Evolutionary conservation across 1,284 basidiomycete species (phyloP).

Genomic region (Ceratobasidium sp.): DNA sequence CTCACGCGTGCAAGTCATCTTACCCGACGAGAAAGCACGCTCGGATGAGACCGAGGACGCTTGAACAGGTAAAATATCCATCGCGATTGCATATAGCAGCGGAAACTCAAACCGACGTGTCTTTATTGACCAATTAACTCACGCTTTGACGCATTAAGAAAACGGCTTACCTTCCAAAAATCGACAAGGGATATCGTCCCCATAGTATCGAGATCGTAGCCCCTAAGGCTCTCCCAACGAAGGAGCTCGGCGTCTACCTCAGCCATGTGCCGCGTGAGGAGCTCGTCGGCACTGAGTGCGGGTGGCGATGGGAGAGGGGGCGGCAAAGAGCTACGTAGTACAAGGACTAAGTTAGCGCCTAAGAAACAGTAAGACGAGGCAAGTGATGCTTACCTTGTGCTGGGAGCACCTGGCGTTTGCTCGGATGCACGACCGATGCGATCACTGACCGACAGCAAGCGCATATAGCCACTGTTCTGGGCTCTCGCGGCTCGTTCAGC

Average conservation of each 20-base stretch:
- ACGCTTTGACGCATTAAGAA: not conserved
- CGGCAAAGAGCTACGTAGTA: too few species aligned
- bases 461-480: conserved; percentile 9
- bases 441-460: not conserved
- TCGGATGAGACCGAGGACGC: conserved; percentile 39
- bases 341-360: too few species aligned
- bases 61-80: conserved; percentile 31
- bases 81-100: conserved; percentile 13
- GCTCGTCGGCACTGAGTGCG: not conserved
- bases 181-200: conserved; percentile 26
- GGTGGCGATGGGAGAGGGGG: not conserved
- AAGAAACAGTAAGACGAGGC: too few species aligned
- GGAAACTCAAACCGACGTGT: conserved; percentile 13
- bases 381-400: too few species aligned
- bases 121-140: not conserved
- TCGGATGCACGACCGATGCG: not conserved
- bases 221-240: not conserved
- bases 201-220: not conserved
- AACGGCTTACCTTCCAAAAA: conserved; percentile 37
- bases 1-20: conserved; percentile 27
- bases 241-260: conserved; percentile 13
- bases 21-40: conserved; percentile 35
- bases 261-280: not conserved
- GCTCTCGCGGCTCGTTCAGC: not conserved
- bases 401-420: too few species aligned